Percentiles rank a stretch among this genome's conserved stretches.
These are phyloP conservation scores for Leishmania major DNA, from an alignment of 208 protist genomes.

Conservation along the genomic window DNA sequence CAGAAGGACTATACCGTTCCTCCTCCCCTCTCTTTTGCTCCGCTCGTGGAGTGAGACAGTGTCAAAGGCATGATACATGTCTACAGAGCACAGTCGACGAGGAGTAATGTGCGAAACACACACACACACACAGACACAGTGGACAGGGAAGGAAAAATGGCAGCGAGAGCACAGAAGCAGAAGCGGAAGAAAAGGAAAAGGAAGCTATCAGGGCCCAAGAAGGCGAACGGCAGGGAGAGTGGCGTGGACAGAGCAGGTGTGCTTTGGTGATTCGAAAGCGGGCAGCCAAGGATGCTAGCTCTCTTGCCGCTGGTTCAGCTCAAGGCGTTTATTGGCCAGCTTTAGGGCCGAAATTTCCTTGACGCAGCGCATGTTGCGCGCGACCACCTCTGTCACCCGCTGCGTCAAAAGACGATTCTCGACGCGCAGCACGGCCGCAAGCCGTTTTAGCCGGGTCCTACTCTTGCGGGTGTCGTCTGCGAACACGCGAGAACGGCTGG, in stretches of 20 bases:
- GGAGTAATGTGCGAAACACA: background rate
- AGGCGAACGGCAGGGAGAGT: background rate
- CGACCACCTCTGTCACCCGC: constrained; percentile 27
- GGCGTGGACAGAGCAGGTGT: background rate
- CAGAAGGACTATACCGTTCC: background rate
- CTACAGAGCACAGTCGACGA: background rate
- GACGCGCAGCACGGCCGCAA: constrained; percentile 22
- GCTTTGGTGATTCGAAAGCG: background rate
- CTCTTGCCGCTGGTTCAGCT: background rate
- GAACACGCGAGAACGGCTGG: background rate
- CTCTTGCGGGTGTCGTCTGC: background rate
- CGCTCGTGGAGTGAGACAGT: no score
- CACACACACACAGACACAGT: background rate
- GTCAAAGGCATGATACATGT: background rate
- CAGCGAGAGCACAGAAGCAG: background rate
- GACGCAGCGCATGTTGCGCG: constrained; percentile 31
- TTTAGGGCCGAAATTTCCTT: constrained; percentile 30
- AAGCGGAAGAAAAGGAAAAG: background rate
- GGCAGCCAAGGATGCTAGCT: background rate
- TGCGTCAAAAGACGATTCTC: constrained; percentile 39
- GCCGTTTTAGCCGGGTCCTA: constrained; percentile 7
- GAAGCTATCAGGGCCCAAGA: background rate
- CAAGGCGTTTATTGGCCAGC: constrained; percentile 11
- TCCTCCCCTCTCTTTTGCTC: background rate
- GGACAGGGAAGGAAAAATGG: no score